These are phyloP conservation scores for Aspergillus hortae DNA, from an alignment of 2,329 filamentous ascomycete species.

Conservation along the genomic window DNA sequence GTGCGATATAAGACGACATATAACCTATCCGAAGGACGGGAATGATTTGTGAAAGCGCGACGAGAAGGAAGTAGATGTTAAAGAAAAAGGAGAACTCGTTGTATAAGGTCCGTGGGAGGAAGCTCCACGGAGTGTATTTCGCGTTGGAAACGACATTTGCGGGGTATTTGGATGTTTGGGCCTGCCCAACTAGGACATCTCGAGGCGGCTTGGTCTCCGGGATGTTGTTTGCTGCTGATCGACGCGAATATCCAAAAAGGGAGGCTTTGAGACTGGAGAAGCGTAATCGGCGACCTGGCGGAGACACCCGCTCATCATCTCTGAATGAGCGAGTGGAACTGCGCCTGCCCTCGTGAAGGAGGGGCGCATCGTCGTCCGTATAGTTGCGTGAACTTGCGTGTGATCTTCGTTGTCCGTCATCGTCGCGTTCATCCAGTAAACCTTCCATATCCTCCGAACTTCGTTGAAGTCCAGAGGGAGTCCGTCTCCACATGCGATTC, in stretches of 20 bases:
- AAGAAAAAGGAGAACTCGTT: constrained; percentile 99
- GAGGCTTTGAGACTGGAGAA: constrained; percentile 64
- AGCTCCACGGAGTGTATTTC: constrained; percentile 94
- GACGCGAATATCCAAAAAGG: constrained; percentile 21
- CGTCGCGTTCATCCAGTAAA: constrained; percentile 62
- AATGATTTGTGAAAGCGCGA: constrained; percentile 90
- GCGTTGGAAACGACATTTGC: constrained; percentile 92
- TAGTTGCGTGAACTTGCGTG: constrained; percentile 54
- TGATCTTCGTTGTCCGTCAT: constrained; percentile 54
- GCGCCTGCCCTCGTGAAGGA: constrained; percentile 54
- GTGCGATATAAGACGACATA: constrained; percentile 88
- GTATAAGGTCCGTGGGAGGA: constrained; percentile 89
- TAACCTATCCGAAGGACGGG: constrained; percentile 88
- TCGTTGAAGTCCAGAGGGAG: constrained; percentile 39
- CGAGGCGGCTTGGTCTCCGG: constrained; percentile 56
- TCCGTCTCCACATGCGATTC: constrained; percentile 40
- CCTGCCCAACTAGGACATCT: constrained; percentile 69
- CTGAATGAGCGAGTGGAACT: constrained; percentile 30
- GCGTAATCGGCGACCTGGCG: constrained; percentile 54
- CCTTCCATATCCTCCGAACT: constrained; percentile 59
- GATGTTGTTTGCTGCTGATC: constrained; percentile 34
- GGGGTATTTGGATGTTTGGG: constrained; percentile 73
- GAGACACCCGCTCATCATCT: constrained; percentile 40
- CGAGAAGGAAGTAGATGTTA: constrained; percentile 97
- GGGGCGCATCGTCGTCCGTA: constrained; percentile 69